These are phyloP conservation scores for Mortierella hygrophila DNA, from an alignment of 192 early-diverging fungal genomes.

Conservation along the genomic window DNA sequence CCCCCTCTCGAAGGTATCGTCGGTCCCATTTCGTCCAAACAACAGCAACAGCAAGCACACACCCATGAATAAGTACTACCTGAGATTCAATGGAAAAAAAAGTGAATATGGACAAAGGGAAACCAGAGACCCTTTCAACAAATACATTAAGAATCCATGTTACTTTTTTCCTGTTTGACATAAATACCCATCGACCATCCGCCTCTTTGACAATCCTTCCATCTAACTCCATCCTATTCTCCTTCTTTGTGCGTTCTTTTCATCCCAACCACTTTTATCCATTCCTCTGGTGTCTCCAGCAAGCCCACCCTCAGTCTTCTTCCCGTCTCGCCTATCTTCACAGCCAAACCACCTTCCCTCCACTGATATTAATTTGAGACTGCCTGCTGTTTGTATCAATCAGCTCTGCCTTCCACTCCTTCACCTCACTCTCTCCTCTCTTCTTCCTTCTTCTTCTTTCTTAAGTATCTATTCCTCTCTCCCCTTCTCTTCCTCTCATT, in stretches of 20 bases:
- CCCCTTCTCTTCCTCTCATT: neutral
- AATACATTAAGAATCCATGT: neutral
- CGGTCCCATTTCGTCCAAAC: neutral
- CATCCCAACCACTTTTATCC: neutral
- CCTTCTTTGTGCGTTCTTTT: neutral
- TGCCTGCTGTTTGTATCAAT: neutral
- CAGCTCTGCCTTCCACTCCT: neutral
- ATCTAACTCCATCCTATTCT: neutral
- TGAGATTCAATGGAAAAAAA: neutral
- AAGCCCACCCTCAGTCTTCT: conserved; percentile 21
- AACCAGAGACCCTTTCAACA: neutral
- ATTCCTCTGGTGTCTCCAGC: neutral
- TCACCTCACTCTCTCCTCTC: neutral
- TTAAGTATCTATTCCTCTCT: neutral
- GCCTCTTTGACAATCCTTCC: neutral
- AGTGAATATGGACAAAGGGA: neutral
- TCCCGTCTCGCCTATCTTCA: neutral
- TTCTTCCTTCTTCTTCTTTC: neutral
- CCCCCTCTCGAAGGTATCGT: neutral
- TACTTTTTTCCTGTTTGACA: neutral
- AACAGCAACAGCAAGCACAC: neutral
- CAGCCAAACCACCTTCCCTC: neutral
- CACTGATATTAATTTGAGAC: neutral
- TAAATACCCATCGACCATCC: conserved; percentile 20
- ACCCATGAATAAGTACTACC: neutral